Evolutionary conservation across 352 stramenopile species (phyloP).

Genomic region (Phytophthora niederhauseri): DNA sequence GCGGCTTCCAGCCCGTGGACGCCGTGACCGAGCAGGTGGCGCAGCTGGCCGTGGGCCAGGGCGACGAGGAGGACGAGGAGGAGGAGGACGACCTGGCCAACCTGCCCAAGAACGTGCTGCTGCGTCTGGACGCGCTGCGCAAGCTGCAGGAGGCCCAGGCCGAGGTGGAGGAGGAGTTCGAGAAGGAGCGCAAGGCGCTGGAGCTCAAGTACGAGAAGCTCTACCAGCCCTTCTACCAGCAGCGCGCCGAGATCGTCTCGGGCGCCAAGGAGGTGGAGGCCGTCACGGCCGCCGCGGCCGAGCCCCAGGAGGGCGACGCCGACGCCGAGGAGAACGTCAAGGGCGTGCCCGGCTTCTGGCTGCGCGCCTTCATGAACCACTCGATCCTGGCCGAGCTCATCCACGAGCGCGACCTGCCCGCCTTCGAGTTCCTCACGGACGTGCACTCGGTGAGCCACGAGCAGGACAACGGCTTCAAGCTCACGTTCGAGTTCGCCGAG

Average conservation of each 20-base stretch:
- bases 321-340: constrained; percentile 64
- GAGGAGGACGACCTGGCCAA: constrained; percentile 66
- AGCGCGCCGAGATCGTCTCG: constrained; percentile 78
- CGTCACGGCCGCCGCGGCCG: constrained; percentile 51
- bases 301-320: constrained; percentile 43
- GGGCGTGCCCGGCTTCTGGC: constrained; percentile 86
- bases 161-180: constrained; percentile 81
- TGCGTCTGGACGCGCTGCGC: constrained; percentile 71
- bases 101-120: constrained; percentile 74
- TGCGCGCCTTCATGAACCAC: constrained; percentile 88
- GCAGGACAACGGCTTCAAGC: constrained; percentile 87
- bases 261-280: constrained; percentile 79
- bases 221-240: constrained; percentile 82
- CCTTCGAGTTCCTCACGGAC: constrained; percentile 80
- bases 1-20: constrained; percentile 66
- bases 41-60: constrained; percentile 35
- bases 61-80: constrained; percentile 46
- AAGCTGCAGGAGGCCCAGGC: constrained; percentile 81
- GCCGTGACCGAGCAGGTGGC: constrained; percentile 45
- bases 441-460: constrained; percentile 80
- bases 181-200: constrained; percentile 83
- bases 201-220: constrained; percentile 92
- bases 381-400: constrained; percentile 80
- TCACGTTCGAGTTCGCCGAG: constrained; percentile 80
- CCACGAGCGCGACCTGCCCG: constrained; percentile 79